Base-by-base conservation (phyloP, 2,329 filamentous ascomycete genomes). In the Penicillium hesseltinei region DNA sequence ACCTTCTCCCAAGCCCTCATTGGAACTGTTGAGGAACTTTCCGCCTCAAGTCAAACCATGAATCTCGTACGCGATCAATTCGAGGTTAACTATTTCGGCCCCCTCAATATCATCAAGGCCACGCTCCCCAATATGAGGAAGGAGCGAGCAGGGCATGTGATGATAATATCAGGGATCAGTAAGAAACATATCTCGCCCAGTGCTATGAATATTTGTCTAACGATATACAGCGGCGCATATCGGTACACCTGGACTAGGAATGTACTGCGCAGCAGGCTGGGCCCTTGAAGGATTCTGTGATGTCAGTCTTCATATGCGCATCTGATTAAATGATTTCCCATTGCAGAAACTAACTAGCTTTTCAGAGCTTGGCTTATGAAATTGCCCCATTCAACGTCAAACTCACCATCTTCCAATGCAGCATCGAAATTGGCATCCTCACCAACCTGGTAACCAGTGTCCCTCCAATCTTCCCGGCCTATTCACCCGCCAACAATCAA, bases 301-400 rank as follows among this genome's bases (percentile, higher is more conserved):
- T 76, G 91, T 82, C 68, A 62, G 71, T 56, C 17, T 21, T 10
- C 21, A 3, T 19, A 46, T 33, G 50, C 17, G 19, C 49, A 31
- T 21, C 11, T 29, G 15, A 27, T 17, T 25, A 23, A 21, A 17
- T 31, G 7, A 25, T 9, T 13, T 8, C 7, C 1, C 8, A 1
- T 27, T 8, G 17, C 52, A 57, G 62, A 46, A 68, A 52, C 53
- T 49, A 45, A 57, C n/a, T 15, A 9, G 2, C 27, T 23, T 21
- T 19, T 2, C 59, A 82, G 80, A 86, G 91, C 58, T 82, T 99
- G 25, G 92, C 93, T 1, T 99, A 97, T 75, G 94, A 99, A 76
- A 89, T 99, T 62, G 90, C 93, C 0, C 94, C 94, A 0, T 97
- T 97, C 80, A 97, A 97, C 76, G 87, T 97, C 78, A 96, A 93